phyloP scores from a whole-genome alignment of 1,139 yeast species.

The Debaryomycetaceae sp. region DNA sequence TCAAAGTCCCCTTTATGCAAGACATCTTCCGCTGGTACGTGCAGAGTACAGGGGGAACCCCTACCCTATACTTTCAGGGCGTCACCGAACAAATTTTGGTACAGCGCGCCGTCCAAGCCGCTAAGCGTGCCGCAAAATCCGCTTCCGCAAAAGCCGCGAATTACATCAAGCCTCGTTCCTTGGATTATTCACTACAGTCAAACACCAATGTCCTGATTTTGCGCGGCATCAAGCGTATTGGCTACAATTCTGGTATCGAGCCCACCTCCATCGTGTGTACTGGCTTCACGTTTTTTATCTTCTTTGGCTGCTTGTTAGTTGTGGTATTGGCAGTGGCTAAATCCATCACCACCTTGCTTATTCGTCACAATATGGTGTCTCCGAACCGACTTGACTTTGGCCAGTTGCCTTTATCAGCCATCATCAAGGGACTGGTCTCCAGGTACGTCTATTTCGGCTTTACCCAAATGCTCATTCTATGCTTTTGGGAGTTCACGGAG shows the following conservation, averaged over 20 bases:
- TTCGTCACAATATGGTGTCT: slow-evolving; percentile 33
- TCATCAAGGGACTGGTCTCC: slow-evolving; percentile 57
- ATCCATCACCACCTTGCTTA: slow-evolving; percentile 36
- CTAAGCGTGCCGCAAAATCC: background rate
- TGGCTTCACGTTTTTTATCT: slow-evolving; percentile 62
- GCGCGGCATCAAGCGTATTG: slow-evolving; percentile 69
- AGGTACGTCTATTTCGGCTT: slow-evolving; percentile 69
- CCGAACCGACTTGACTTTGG: slow-evolving; percentile 37
- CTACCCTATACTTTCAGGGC: slow-evolving; percentile 48
- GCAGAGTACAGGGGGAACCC: slow-evolving; percentile 69
- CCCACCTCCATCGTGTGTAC: slow-evolving; percentile 65
- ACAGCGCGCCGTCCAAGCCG: slow-evolving; percentile 41
- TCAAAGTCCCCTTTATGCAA: slow-evolving; percentile 60
- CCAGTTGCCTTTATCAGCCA: slow-evolving; percentile 40
- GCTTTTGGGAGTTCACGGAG: slow-evolving; percentile 66
- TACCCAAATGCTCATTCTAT: slow-evolving; percentile 56
- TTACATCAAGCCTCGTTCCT: slow-evolving; percentile 14
- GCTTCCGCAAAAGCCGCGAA: background rate
- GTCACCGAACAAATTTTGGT: slow-evolving; percentile 52
- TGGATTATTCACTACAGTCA: slow-evolving; percentile 23
- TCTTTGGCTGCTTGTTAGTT: slow-evolving; percentile 47
- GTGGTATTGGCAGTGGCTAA: slow-evolving; percentile 41
- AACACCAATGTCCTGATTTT: slow-evolving; percentile 46
- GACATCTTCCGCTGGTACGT: slow-evolving; percentile 72
- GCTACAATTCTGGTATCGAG: slow-evolving; percentile 57